phyloP scores from a whole-genome alignment of 768 basidiomycete species.

The Leccinum fibrillosum region DNA sequence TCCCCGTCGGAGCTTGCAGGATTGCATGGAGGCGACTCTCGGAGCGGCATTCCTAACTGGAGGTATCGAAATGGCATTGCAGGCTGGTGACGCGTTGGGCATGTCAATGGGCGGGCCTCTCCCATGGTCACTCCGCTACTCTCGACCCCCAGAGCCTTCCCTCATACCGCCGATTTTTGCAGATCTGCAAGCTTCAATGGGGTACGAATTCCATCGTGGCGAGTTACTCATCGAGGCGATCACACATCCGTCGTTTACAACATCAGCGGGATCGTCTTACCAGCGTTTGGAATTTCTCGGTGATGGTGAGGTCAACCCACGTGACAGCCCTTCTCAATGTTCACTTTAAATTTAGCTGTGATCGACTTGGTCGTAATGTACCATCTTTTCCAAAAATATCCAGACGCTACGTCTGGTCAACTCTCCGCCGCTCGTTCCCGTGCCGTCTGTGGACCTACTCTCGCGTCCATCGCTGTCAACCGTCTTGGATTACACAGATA shows the following conservation, averaged over 20 bases:
- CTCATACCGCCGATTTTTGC: constrained; percentile 47
- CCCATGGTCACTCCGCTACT: constrained; percentile 66
- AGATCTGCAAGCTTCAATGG: constrained; percentile 58
- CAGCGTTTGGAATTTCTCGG: constrained; percentile 88
- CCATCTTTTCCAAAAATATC: constrained; percentile 68
- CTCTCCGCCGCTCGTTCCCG: constrained; percentile 68
- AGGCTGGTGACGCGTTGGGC: constrained; percentile 59
- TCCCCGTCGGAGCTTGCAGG: constrained; percentile 72
- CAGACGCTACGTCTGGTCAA: constrained; percentile 70
- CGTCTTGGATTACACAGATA: constrained; percentile 65
- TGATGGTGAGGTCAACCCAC: constrained; percentile 58
- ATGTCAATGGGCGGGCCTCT: constrained; percentile 69
- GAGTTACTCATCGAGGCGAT: constrained; percentile 70
- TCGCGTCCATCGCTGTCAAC: constrained; percentile 67
- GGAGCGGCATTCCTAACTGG: constrained; percentile 76
- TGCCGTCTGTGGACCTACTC: constrained; percentile 69
- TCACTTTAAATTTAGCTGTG: constrained; percentile 45
- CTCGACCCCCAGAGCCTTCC: constrained; percentile 28
- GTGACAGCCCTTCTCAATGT: background rate
- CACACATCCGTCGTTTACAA: constrained; percentile 79
- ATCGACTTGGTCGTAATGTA: constrained; percentile 70
- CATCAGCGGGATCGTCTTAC: constrained; percentile 59
- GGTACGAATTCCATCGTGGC: constrained; percentile 67
- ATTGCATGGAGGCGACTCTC: constrained; percentile 84
- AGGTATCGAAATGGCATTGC: constrained; percentile 66